Evolutionary conservation across 192 early-diverging fungal genomes (phyloP), one percentile per base, ranked within the genome.

Genomic region (Phycomyces nitens): DNA sequence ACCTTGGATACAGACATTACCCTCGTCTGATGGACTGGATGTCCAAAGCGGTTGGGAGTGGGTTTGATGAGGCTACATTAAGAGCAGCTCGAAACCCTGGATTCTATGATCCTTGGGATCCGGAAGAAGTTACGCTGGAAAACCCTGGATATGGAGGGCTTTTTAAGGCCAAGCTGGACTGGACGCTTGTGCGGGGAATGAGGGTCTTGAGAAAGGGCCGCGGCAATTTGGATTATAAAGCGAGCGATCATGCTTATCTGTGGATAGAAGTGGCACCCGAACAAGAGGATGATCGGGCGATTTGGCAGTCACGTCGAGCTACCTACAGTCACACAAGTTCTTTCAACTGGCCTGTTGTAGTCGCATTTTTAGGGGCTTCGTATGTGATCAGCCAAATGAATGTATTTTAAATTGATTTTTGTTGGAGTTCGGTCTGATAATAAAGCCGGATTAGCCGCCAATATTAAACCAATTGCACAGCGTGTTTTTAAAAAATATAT

Each of bases 181-280:
- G 87, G 80, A 82, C 88, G 3, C 75, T 92, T 56, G 66, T 86
- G 56, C 76, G 78, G 56, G 77, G 83, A 55, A 60, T 90, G 50
- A 60, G 77, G 2, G 80, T 86, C 9, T 63, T 77, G 11, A 58
- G 69, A 4, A 66, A 80, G 38, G 67, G 69, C 62, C 83, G 84
- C 68, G 87, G 80, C 16, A 92, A 92, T 66, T 60, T 77, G 43
- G 78, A 86, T 61, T 89, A 86, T 67, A 56, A 64, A 1, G 82
- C 78, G 10, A 85, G 86, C 20, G 90, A 92, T 69, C 90, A 92
- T 65, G 82, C 84, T 34, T 89, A 85, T 72, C 62, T 92, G 24
- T 75, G 88, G 50, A 70, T 90, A 0, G 79, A 84, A 27, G 69
- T 84, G 4, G 47, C 16, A 34, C 52, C 58, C 10, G 69, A 65